A percentile compares a stretch with the other conserved stretches of the same genome.
phyloP scores from a whole-genome alignment of 2,329 filamentous ascomycete genomes.

The Fonsecaea pugnacius region DNA sequence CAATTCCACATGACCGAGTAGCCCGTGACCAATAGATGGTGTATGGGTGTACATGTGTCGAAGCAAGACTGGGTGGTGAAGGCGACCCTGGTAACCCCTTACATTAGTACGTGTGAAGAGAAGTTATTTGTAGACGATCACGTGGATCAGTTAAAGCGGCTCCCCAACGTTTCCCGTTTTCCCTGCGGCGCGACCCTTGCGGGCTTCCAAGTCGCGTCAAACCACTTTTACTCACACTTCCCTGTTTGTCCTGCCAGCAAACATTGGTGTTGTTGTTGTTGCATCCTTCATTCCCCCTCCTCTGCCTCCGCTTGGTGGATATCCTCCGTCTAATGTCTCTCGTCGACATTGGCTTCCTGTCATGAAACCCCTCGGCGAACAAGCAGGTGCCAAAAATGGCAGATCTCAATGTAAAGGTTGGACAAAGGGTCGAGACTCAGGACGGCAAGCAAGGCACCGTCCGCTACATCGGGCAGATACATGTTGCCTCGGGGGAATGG shows the following conservation, averaged over 20 bases:
- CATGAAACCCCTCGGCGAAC: slow-evolving; percentile 24
- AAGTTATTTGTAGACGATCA: not conserved
- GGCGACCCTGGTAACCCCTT: not conserved
- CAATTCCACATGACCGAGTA: not conserved
- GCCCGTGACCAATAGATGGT: not conserved
- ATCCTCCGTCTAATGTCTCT: not conserved
- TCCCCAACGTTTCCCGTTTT: not conserved
- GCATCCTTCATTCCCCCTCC: not conserved
- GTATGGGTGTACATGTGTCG: not conserved
- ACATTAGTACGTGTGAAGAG: not conserved
- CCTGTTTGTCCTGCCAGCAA: not conserved
- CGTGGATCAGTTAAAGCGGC: not conserved
- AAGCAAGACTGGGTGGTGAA: not conserved
- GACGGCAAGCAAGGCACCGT: slow-evolving; percentile 78
- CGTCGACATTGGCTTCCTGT: slow-evolving; percentile 10
- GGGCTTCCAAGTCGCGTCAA: slow-evolving; percentile 9
- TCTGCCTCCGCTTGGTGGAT: not conserved
- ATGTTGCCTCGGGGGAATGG: slow-evolving; percentile 85
- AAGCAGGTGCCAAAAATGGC: slow-evolving; percentile 38
- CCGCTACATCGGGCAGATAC: slow-evolving; percentile 74
- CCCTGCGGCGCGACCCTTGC: slow-evolving; percentile 1
- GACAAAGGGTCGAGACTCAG: slow-evolving; percentile 77
- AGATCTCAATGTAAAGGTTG: slow-evolving; percentile 51
- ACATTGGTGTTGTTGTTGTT: not conserved
- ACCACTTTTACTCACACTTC: not conserved